Percentiles rank a stretch among this genome's conserved stretches.
Evolutionary conservation across 768 basidiomycete species (phyloP).

Genomic region (Tulasnella sp.): DNA sequence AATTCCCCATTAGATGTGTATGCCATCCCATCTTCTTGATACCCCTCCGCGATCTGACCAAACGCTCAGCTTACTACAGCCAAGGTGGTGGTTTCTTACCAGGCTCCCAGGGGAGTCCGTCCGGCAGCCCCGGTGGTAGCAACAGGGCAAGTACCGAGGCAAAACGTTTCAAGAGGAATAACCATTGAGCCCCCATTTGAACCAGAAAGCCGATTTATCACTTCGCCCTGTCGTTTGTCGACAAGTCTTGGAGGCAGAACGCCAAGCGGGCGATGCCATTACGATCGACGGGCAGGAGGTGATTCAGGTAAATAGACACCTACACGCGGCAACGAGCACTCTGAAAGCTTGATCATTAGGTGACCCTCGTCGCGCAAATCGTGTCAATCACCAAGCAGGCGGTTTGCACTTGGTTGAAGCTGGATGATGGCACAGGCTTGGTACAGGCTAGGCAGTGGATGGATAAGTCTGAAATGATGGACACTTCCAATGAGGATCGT

Average conservation of each 20-base stretch:
- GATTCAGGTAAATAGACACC: constrained; percentile 48
- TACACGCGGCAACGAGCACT: not conserved
- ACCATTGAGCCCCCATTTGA: not conserved
- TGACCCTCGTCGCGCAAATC: constrained; percentile 65
- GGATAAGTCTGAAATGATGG: constrained; percentile 41
- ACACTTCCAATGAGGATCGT: constrained; percentile 27
- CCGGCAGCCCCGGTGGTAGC: constrained; percentile 3
- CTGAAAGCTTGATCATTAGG: constrained; percentile 33
- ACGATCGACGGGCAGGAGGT: constrained; percentile 66
- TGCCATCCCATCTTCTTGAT: no score
- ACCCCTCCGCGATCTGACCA: not conserved
- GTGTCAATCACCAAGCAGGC: constrained; percentile 52
- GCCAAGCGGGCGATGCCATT: constrained; percentile 76
- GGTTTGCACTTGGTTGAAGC: constrained; percentile 65
- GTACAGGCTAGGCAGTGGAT: constrained; percentile 77
- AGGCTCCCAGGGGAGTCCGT: constrained; percentile 7
- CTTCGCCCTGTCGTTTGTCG: constrained; percentile 65
- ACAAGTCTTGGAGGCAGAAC: constrained; percentile 67
- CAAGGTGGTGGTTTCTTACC: constrained; percentile 6
- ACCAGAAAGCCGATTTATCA: constrained; percentile 27
- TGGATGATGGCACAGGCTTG: constrained; percentile 78
- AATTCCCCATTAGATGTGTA: no score
- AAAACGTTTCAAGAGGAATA: no score
- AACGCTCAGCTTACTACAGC: constrained; percentile 7
- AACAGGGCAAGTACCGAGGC: no score